phyloP scores from a whole-genome alignment of 2,329 filamentous ascomycete species.

The Incumbomyces delicatus region DNA sequence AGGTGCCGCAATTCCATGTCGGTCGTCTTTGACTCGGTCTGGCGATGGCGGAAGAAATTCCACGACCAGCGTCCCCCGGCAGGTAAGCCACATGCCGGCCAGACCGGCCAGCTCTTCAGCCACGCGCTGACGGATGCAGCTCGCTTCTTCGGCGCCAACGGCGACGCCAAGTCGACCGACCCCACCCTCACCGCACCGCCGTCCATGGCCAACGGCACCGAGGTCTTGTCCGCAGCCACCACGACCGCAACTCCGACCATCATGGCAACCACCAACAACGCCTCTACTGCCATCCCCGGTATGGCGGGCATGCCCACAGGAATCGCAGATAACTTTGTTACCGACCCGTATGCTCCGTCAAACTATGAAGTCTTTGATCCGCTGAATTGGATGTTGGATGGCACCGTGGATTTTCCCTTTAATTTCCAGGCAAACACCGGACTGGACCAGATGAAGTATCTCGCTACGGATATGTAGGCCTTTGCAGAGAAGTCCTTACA shows the following conservation, averaged over 20 bases:
- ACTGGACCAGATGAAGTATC: conserved; percentile 1
- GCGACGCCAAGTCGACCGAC: conserved; percentile 1
- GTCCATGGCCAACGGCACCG: conserved; percentile 39
- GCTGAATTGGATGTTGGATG: conserved; percentile 87
- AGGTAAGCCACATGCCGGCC: conserved; percentile 43
- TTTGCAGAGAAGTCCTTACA: not conserved
- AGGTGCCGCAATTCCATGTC: conserved; percentile 59
- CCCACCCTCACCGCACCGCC: not conserved
- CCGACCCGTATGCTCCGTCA: conserved; percentile 28
- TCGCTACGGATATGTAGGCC: not conserved
- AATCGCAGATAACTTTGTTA: conserved; percentile 15
- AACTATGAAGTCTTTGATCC: conserved; percentile 87
- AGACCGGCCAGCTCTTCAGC: conserved; percentile 53
- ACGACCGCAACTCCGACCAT: not conserved
- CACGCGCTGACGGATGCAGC: conserved; percentile 2
- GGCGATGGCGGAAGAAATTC: conserved; percentile 57
- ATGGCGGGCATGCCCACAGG: conserved; percentile 22
- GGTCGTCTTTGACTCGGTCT: conserved; percentile 57
- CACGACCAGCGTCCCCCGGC: conserved; percentile 53
- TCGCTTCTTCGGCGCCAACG: conserved; percentile 6
- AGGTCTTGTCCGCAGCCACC: conserved; percentile 14
- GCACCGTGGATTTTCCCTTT: conserved; percentile 70
- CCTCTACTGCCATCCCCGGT: conserved; percentile 8
- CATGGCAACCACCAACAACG: not conserved
- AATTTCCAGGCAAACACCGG: conserved; percentile 11